phyloP scores from a whole-genome alignment of 345 rosid genomes.

The Linum usitatissimum region DNA sequence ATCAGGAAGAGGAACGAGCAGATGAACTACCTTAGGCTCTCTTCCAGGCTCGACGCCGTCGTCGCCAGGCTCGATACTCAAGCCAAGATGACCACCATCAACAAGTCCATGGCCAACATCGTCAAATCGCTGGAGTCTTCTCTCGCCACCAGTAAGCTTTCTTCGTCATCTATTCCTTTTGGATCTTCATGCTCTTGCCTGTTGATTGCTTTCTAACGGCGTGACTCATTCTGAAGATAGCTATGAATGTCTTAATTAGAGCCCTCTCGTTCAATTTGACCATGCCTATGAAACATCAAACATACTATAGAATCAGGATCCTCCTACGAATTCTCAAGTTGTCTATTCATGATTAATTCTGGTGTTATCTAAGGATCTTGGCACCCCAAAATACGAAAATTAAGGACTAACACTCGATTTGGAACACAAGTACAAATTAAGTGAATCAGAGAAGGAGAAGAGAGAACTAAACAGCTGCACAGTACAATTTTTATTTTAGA shows the following conservation, averaged over 20 bases:
- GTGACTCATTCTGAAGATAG: neutral
- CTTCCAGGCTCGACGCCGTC: slow-evolving; percentile 91
- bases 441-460: no score
- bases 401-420: no score
- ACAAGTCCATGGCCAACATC: slow-evolving; percentile 75
- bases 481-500: no score
- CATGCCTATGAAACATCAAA: neutral
- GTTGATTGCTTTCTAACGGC: slow-evolving; percentile 4
- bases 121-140: slow-evolving; percentile 93
- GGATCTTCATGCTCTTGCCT: no score
- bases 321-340: no score
- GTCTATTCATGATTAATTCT: no score
- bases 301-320: neutral
- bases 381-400: no score
- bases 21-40: slow-evolving; percentile 91
- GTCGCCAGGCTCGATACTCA: slow-evolving; percentile 91
- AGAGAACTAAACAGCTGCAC: no score
- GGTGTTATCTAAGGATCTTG: no score
- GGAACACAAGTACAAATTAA: no score
- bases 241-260: neutral
- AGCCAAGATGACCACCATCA: slow-evolving; percentile 89
- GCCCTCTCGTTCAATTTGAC: neutral
- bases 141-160: slow-evolving; percentile 57
- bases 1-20: slow-evolving; percentile 93
- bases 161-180: neutral